Base-by-base conservation (phyloP, 352 stramenopile genomes). In the Phytophthora cactorum region DNA sequence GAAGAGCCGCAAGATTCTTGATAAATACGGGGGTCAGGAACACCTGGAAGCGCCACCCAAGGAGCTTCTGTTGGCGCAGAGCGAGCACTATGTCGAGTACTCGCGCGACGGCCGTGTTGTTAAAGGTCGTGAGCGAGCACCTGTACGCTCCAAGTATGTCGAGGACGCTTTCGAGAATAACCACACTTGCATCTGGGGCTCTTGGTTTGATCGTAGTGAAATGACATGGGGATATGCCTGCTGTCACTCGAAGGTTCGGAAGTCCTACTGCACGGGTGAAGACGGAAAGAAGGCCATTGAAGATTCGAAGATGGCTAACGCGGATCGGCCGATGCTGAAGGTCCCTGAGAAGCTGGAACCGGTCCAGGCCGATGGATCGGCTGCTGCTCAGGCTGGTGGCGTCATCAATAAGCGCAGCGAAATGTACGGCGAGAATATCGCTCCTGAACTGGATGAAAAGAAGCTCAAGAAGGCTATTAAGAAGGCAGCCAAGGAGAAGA, bases 161-260 rank as follows among this genome's bases (percentile, higher is more conserved):
- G 98, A 99, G 80, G 96, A 99, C 71, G 84, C 97, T 38, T 89
- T 95, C 28, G 84, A 95, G 53, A 98, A 98, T 75, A 99, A 99
- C 72, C 98, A 99, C 73, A 97, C 84, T 7, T 88, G 78, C 15
- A 92, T 99, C 10, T 99, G 97, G 97, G 98, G 98, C 22, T 98
- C 91, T 31, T 99, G 96, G 78, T 99, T 98, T 80, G 97, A 99
- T 72, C 86, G 86, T 7, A 82, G 82, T 11, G 92, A 94, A 15
- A 96, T 93, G 72, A 66, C 78, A n/a, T 99, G 98, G 98, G 98
- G 98, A 4, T 99, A 99, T 79, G 88, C 79, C 15, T 99, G 97
- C 75, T 98, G 98, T 77, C 97, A 99, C 74, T 98, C 92, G 1
- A 94, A 93, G 51, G 85, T 98, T 7, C 86, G 86, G 66, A 98